A percentile compares a stretch with the other conserved stretches of the same genome.
phyloP scores from a whole-genome alignment of 2,329 filamentous ascomycete genomes.

The Colletotrichum simmondsii region DNA sequence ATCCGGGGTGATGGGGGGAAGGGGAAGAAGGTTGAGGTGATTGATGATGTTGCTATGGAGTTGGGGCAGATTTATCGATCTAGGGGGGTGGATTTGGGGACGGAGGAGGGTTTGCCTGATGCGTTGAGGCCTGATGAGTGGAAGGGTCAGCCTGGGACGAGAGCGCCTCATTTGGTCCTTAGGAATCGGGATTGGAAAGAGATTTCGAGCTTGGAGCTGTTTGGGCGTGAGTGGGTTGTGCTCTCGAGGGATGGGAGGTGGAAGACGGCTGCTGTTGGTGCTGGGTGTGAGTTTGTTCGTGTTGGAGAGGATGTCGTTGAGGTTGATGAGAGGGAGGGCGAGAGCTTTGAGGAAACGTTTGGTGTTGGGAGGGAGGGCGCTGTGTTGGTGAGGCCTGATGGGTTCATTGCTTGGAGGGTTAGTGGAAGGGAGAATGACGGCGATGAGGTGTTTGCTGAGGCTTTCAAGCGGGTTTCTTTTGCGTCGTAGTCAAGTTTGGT shows the following conservation, averaged over 20 bases:
- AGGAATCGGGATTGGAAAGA: background rate
- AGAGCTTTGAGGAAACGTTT: background rate
- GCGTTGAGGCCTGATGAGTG: conserved; percentile 38
- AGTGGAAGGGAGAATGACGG: background rate
- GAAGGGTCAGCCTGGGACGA: conserved; percentile 38
- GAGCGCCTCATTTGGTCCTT: conserved; percentile 37
- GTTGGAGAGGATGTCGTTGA: background rate
- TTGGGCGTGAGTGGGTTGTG: conserved; percentile 39
- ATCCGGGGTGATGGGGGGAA: conserved; percentile 5
- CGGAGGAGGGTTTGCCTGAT: background rate
- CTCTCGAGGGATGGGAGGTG: conserved; percentile 50
- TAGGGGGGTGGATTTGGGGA: background rate
- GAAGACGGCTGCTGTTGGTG: conserved; percentile 17
- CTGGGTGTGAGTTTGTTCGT: conserved; percentile 1
- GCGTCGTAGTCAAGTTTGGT: background rate
- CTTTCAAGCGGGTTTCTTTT: background rate
- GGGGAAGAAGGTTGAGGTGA: background rate
- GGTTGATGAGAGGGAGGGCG: background rate
- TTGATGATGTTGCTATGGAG: conserved; percentile 14
- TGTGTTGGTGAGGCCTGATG: conserved; percentile 14
- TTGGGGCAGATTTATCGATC: conserved; percentile 19
- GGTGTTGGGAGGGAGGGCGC: background rate
- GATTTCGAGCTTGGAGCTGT: conserved; percentile 5
- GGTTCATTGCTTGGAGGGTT: conserved; percentile 10
- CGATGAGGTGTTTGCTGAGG: background rate